phyloP scores from a whole-genome alignment of 306 rosid genomes.

The Mimosa bimucronata region DNA sequence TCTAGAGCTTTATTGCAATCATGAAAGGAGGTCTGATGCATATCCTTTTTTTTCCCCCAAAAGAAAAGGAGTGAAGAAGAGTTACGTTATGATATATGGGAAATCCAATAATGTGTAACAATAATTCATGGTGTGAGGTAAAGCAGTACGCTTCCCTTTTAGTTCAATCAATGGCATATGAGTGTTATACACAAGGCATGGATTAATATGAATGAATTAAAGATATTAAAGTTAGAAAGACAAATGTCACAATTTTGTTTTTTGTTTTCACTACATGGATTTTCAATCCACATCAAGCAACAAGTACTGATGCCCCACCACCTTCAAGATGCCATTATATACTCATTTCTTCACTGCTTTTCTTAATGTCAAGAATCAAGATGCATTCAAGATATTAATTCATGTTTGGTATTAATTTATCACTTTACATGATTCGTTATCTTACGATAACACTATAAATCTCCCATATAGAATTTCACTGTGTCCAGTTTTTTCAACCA shows the following conservation, averaged over 20 bases:
- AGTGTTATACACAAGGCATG: neutral
- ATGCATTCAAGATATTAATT: neutral
- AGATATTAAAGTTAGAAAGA: conserved; percentile 30
- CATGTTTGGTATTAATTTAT: neutral
- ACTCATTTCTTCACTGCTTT: neutral
- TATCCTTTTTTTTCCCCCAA: neutral
- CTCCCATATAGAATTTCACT: neutral
- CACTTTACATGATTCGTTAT: neutral
- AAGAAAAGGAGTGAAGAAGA: neutral
- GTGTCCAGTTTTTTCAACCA: neutral
- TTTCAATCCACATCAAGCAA: neutral
- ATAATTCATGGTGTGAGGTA: neutral
- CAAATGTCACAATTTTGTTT: neutral
- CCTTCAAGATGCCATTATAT: neutral
- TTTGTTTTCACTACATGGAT: neutral
- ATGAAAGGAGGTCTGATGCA: neutral
- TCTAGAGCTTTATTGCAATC: neutral
- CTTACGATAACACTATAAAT: neutral
- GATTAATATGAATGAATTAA: neutral
- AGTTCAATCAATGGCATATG: conserved; percentile 29
- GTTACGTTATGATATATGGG: neutral
- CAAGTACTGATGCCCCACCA: neutral
- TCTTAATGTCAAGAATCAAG: neutral
- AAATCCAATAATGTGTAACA: neutral
- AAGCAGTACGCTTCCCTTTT: conserved; percentile 22